A percentile compares a stretch with the other conserved stretches of the same genome.
phyloP scores from a whole-genome alignment of 2,329 filamentous ascomycete species.

The Tolypocladium ophioglossoides region DNA sequence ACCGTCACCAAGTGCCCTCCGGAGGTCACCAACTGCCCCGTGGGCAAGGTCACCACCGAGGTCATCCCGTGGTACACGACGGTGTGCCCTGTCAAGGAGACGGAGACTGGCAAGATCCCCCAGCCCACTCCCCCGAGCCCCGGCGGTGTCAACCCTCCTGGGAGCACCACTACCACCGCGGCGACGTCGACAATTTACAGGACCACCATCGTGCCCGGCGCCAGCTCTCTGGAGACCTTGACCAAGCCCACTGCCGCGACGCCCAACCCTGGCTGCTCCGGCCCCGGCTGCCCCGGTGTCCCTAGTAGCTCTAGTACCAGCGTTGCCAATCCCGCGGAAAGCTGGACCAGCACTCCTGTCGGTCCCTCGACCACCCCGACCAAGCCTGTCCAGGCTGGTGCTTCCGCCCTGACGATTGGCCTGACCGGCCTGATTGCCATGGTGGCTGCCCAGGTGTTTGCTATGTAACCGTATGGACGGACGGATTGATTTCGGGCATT shows the following conservation, averaged over 20 bases:
- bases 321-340: conserved; percentile 9
- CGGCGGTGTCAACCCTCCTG: not conserved
- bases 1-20: conserved; percentile 45
- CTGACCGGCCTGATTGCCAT: conserved; percentile 15
- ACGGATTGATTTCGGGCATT: not conserved
- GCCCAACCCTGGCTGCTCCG: conserved; percentile 12
- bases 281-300: conserved; percentile 10
- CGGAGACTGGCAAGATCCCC: conserved; percentile 5
- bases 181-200: conserved; percentile 22
- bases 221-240: conserved; percentile 7
- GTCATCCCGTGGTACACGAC: conserved; percentile 24
- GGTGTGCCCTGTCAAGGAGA: conserved; percentile 22
- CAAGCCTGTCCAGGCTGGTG: conserved; percentile 36
- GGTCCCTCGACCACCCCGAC: conserved; percentile 11
- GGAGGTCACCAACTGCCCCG: conserved; percentile 37
- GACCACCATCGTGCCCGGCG: conserved; percentile 8
- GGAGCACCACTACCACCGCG: conserved; percentile 1
- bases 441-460: conserved; percentile 16
- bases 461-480: conserved; percentile 13
- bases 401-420: conserved; percentile 18
- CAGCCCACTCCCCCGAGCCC: conserved; percentile 5
- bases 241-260: conserved; percentile 9
- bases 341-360: conserved; percentile 3
- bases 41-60: conserved; percentile 20
- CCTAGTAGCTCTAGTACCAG: not conserved